A percentile compares a stretch with the other conserved stretches of the same genome.
These are phyloP conservation scores for Avena insularis DNA, from an alignment of 176 grass and related monocot species.

Conservation along the genomic window DNA sequence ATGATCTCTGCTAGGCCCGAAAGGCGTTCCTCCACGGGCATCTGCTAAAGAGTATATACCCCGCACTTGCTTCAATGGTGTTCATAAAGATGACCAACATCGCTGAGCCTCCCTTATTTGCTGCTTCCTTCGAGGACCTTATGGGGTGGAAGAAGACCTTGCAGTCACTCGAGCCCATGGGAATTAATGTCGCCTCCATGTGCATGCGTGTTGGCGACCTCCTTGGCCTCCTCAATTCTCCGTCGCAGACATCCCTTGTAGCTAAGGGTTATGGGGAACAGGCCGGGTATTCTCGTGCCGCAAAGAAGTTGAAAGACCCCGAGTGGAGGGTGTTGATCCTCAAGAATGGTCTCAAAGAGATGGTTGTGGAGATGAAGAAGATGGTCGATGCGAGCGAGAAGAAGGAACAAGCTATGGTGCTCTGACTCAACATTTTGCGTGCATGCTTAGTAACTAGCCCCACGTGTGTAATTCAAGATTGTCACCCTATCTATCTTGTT, in stretches of 20 bases:
- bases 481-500: too few relatives aligned
- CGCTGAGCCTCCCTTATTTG: not conserved
- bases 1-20: conserved; percentile 33
- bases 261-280: not conserved
- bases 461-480: too few relatives aligned
- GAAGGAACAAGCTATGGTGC: not conserved
- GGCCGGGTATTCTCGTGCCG: not conserved
- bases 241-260: not conserved
- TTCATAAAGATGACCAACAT: not conserved
- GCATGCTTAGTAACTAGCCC: too few relatives aligned
- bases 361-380: conserved; percentile 38
- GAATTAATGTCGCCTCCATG: not conserved
- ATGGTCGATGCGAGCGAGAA: conserved; percentile 22
- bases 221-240: not conserved
- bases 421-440: too few relatives aligned
- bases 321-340: conserved; percentile 23
- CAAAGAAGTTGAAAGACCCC: conserved; percentile 14
- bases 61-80: not conserved
- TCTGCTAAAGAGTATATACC: not conserved
- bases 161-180: not conserved
- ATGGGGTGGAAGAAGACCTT: not conserved
- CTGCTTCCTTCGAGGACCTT: not conserved
- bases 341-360: conserved; percentile 18
- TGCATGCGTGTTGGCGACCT: not conserved
- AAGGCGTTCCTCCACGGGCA: not conserved